Percentiles rank a stretch among this genome's conserved stretches.
These are phyloP conservation scores for Phytophthora constricta DNA, from an alignment of 352 stramenopile species.

Conservation along the genomic window DNA sequence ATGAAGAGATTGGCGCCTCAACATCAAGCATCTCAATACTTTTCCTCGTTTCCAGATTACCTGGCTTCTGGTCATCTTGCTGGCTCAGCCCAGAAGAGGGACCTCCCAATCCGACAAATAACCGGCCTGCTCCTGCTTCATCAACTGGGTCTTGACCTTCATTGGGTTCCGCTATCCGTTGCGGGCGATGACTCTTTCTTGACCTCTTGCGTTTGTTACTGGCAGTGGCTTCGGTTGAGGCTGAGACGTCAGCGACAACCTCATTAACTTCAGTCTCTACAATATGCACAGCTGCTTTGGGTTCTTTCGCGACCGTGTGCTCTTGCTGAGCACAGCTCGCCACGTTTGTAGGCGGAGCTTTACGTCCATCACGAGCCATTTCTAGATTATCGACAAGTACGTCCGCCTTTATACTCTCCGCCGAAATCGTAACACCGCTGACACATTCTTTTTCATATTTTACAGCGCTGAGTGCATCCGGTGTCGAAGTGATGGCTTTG, in stretches of 20 bases:
- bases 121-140: too few species aligned
- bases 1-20: constrained; percentile 2
- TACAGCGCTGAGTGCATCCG: too few species aligned
- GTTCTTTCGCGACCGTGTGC: neutral
- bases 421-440: neutral
- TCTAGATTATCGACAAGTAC: neutral
- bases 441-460: neutral
- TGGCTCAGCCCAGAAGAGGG: too few species aligned
- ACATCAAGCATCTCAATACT: too few species aligned
- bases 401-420: neutral
- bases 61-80: too few species aligned
- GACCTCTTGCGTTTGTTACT: constrained; percentile 4
- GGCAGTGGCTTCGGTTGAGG: neutral
- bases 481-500: neutral
- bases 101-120: too few species aligned
- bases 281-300: neutral
- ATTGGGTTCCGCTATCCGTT: too few species aligned
- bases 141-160: too few species aligned
- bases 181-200: constrained; percentile 1
- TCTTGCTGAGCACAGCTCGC: neutral
- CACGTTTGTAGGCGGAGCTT: neutral
- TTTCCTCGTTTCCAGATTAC: too few species aligned
- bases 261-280: constrained; percentile 1
- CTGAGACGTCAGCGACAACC: neutral
- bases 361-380: neutral